A percentile compares a stretch with the other conserved stretches of the same genome.
Evolutionary conservation across 495 filamentous ascomycete genomes (phyloP).

Genomic region (Ascodesmis nigricans): DNA sequence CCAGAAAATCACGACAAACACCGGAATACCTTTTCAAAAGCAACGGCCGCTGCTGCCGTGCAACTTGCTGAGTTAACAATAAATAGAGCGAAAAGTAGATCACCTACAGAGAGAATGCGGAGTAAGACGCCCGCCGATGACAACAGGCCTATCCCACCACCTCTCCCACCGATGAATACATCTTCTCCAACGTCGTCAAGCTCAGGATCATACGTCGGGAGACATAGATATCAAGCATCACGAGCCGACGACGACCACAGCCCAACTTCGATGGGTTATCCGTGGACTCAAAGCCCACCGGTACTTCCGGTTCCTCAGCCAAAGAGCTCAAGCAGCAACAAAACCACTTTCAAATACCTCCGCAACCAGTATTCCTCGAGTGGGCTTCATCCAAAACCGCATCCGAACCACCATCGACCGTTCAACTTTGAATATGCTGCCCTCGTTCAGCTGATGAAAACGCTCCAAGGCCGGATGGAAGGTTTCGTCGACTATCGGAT

Average conservation of each 20-base stretch:
- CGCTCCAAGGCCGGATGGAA: constrained; percentile 44
- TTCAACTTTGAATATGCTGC: constrained; percentile 34
- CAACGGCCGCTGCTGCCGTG: constrained; percentile 4
- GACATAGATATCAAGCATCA: too few relatives aligned
- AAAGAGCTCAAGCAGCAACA: constrained; percentile 4
- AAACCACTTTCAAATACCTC: constrained; percentile 14
- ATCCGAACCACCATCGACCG: constrained; percentile 11
- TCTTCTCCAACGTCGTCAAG: too few relatives aligned
- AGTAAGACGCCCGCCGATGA: too few relatives aligned
- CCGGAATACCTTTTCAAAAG: constrained; percentile 5
- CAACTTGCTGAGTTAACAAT: constrained; percentile 14
- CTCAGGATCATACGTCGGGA: too few relatives aligned
- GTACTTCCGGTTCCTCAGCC: too few relatives aligned
- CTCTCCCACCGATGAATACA: too few relatives aligned
- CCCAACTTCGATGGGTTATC: constrained; percentile 16
- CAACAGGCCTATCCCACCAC: too few relatives aligned
- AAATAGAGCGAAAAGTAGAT: constrained; percentile 12
- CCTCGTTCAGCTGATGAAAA: constrained; percentile 45
- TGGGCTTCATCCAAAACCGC: constrained; percentile 15
- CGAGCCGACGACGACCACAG: too few relatives aligned
- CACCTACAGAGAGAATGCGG: constrained; percentile 6
- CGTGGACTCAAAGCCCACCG: constrained; percentile 15
- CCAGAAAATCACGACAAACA: constrained; percentile 12
- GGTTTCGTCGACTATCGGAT: constrained; percentile 44
- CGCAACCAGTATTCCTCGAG: constrained; percentile 19